phyloP scores from a whole-genome alignment of 73 alveolate species.

The Stentor coeruleus region DNA sequence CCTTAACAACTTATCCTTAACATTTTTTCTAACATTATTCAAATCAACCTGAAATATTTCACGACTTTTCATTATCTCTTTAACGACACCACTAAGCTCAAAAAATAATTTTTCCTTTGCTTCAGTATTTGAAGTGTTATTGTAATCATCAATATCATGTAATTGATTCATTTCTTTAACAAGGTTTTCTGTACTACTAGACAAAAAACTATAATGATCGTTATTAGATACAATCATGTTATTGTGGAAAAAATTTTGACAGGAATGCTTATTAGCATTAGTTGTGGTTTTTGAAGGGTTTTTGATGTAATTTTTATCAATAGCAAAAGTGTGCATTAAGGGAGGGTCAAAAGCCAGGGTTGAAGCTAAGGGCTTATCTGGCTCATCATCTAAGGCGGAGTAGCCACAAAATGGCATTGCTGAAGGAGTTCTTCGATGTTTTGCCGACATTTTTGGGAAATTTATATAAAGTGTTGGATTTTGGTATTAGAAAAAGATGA shows the following conservation, averaged over 20 bases:
- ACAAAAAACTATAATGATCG: background rate
- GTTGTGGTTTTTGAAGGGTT: background rate
- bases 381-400: background rate
- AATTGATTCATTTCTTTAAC: background rate
- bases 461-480: too few species aligned
- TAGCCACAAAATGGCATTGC: background rate
- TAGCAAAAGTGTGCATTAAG: too few species aligned
- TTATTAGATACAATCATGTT: background rate
- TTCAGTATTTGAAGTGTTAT: background rate
- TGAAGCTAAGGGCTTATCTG: background rate
- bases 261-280: too few species aligned
- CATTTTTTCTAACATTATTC: background rate
- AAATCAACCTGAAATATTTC: background rate
- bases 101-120: background rate
- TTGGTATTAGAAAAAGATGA: too few species aligned
- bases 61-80: background rate
- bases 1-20: too few species aligned
- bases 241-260: too few species aligned
- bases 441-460: background rate
- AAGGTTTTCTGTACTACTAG: background rate
- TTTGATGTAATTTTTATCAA: background rate
- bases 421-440: constrained; percentile 2
- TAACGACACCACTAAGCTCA: background rate
- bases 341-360: constrained; percentile 8
- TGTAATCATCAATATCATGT: background rate